phyloP scores from a whole-genome alignment of 2,329 filamentous ascomycete species.

The Fusarium xylarioides region DNA sequence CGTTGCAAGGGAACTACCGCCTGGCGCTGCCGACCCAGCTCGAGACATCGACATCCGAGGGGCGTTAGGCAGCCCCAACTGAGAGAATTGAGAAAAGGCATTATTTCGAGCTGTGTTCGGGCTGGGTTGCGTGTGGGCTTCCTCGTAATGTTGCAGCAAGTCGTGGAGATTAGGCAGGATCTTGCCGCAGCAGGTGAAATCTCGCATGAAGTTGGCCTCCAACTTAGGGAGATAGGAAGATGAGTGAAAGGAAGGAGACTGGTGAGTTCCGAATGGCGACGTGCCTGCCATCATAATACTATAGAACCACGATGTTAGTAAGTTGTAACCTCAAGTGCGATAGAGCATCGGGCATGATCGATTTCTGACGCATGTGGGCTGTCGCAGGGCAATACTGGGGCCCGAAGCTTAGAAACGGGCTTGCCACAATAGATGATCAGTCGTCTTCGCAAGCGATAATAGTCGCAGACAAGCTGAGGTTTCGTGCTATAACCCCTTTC shows the following conservation, averaged over 20 bases:
- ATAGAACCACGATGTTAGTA: conserved; percentile 41
- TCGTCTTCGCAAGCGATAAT: neutral
- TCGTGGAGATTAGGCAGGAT: conserved; percentile 93
- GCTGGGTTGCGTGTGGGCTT: conserved; percentile 81
- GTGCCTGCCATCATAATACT: conserved; percentile 97
- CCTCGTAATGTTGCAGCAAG: conserved; percentile 95
- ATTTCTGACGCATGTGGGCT: conserved; percentile 20
- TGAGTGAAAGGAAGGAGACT: conserved; percentile 95
- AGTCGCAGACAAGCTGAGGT: neutral
- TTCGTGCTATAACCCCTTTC: neutral
- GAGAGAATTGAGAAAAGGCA: conserved; percentile 53
- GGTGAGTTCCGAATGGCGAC: conserved; percentile 83
- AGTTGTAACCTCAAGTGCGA: conserved; percentile 3
- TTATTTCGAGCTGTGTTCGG: conserved; percentile 54
- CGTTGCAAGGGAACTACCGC: conserved; percentile 43
- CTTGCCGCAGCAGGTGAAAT: conserved; percentile 94
- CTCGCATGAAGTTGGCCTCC: conserved; percentile 96
- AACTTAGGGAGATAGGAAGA: conserved; percentile 96
- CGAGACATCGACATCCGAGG: conserved; percentile 49
- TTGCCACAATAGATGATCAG: conserved; percentile 31
- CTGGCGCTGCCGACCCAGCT: conserved; percentile 44
- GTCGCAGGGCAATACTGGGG: conserved; percentile 26
- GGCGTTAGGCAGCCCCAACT: conserved; percentile 46
- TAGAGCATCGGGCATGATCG: conserved; percentile 11
- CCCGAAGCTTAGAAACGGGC: conserved; percentile 36